Conservation (phyloP, 371 early-diverging fungal genomes). For the Mortierella sp. region DNA sequence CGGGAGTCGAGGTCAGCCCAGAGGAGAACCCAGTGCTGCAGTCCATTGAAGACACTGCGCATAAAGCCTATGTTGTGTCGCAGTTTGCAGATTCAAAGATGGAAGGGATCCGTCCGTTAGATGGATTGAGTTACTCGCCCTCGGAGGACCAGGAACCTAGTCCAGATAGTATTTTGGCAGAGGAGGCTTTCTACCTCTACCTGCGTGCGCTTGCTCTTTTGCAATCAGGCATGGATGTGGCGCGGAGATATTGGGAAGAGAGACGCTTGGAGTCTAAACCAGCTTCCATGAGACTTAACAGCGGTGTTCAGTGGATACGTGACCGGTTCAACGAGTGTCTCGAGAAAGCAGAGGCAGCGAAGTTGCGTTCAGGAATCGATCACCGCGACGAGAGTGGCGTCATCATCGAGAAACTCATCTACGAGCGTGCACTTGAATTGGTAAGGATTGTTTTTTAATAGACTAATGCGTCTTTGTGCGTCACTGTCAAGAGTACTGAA, state of each 20-base stretch:
- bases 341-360: constrained; percentile 79
- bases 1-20: constrained; percentile 33
- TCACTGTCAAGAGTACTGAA: background rate
- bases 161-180: constrained; percentile 57
- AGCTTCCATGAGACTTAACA: constrained; percentile 61
- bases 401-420: constrained; percentile 74
- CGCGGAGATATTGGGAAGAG: constrained; percentile 77
- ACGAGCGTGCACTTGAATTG: constrained; percentile 76
- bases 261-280: constrained; percentile 53
- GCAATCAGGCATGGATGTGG: constrained; percentile 79
- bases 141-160: constrained; percentile 41
- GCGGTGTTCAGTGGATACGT: constrained; percentile 88
- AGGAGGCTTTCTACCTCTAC: constrained; percentile 82
- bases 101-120: constrained; percentile 42
- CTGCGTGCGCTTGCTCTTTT: constrained; percentile 80
- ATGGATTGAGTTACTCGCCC: constrained; percentile 21
- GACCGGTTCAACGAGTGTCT: constrained; percentile 88
- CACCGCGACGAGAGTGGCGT: constrained; percentile 56
- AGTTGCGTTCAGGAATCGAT: constrained; percentile 60
- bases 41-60: constrained; percentile 66
- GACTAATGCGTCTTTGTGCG: background rate
- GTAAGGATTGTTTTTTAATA: constrained; percentile 38
- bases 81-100: constrained; percentile 72
- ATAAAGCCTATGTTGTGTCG: constrained; percentile 73
- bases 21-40: constrained; percentile 61